Conservation (phyloP, 257 asterid species). For the Phtheirospermum japonicum region DNA sequence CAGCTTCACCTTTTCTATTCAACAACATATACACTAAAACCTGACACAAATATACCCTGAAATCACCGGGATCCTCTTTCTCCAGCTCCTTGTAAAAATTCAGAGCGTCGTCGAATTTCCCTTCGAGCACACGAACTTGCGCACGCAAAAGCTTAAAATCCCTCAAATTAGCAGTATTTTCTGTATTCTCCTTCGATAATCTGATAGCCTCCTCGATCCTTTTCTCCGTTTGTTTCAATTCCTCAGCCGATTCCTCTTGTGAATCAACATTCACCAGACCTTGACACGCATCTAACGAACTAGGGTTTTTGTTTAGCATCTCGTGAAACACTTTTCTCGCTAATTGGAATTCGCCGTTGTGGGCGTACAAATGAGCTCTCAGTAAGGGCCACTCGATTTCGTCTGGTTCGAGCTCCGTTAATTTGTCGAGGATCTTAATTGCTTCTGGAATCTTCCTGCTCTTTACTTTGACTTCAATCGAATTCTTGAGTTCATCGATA, state of each 20-base stretch:
- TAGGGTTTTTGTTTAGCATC: slow-evolving; percentile 51
- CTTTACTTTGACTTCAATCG: slow-evolving; percentile 58
- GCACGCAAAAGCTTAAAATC: slow-evolving; percentile 67
- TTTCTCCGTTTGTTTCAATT: slow-evolving; percentile 40
- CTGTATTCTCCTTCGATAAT: slow-evolving; percentile 45
- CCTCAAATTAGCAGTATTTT: slow-evolving; percentile 38
- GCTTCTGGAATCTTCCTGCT: slow-evolving; percentile 50
- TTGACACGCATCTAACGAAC: slow-evolving; percentile 65
- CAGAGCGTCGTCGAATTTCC: slow-evolving; percentile 53
- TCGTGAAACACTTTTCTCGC: slow-evolving; percentile 53
- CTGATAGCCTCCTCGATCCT: slow-evolving; percentile 45
- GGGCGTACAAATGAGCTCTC: slow-evolving; percentile 54
- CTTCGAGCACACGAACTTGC: slow-evolving; percentile 56
- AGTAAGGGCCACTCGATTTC: slow-evolving; percentile 62
- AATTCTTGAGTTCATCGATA: slow-evolving; percentile 37
- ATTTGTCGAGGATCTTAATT: slow-evolving; percentile 37
- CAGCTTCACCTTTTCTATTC: slow-evolving; percentile 60
- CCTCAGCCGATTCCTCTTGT: slow-evolving; percentile 38
- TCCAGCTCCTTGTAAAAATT: slow-evolving; percentile 50
- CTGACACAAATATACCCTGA: slow-evolving; percentile 67
- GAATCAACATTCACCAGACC: slow-evolving; percentile 63
- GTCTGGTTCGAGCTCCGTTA: slow-evolving; percentile 51
- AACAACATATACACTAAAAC: slow-evolving; percentile 61
- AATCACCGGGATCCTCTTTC: slow-evolving; percentile 73
- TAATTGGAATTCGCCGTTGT: slow-evolving; percentile 43